These are phyloP conservation scores for Eucalyptus fibrosa DNA, from an alignment of 345 rosid species.

Conservation along the genomic window DNA sequence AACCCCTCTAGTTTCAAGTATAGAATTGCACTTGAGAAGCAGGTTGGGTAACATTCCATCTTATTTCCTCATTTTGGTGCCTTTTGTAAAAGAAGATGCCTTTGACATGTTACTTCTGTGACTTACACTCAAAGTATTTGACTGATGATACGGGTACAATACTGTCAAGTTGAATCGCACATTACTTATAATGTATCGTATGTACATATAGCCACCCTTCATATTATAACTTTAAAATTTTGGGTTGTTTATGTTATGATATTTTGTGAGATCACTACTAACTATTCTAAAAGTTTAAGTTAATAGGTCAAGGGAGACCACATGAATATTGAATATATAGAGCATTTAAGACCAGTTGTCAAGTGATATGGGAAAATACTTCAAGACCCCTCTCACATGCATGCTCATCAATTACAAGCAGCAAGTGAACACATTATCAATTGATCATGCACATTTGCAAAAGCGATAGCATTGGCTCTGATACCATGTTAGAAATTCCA, in stretches of 20 bases:
- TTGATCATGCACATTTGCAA: too few relatives aligned
- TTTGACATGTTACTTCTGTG: neutral
- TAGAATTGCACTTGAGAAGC: conserved; percentile 72
- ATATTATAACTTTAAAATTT: neutral
- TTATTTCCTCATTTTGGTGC: neutral
- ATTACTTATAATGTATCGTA: neutral
- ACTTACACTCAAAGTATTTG: neutral
- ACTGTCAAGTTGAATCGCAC: neutral
- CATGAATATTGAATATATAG: too few relatives aligned
- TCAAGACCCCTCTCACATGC: too few relatives aligned
- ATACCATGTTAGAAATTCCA: too few relatives aligned
- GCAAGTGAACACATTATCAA: too few relatives aligned
- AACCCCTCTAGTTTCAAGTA: conserved; percentile 69
- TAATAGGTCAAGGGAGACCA: too few relatives aligned
- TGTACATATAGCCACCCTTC: neutral
- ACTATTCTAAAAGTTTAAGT: too few relatives aligned
- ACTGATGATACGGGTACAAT: neutral
- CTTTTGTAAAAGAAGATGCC: neutral
- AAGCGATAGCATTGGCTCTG: too few relatives aligned
- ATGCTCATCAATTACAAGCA: too few relatives aligned
- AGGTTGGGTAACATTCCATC: conserved; percentile 26
- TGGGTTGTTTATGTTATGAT: neutral
- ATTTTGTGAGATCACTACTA: too few relatives aligned
- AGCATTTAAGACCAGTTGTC: too few relatives aligned
- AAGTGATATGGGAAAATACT: too few relatives aligned